Evolutionary conservation across 306 rosid species (phyloP).

Genomic region (Carpinus viminea): DNA sequence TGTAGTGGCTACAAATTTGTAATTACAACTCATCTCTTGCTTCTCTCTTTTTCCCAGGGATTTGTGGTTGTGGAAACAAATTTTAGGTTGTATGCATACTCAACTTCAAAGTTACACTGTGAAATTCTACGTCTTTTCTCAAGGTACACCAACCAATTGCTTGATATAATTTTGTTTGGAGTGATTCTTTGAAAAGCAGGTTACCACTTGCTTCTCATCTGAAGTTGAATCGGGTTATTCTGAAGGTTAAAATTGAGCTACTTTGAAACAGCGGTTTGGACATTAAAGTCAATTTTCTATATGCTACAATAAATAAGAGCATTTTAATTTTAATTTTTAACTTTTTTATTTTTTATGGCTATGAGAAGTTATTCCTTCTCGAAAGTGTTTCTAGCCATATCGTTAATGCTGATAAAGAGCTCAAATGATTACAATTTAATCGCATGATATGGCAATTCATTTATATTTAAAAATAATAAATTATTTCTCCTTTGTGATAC

Average conservation of each 20-base stretch:
- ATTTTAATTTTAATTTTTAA: neutral
- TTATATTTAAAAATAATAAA: neutral
- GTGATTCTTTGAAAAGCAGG: neutral
- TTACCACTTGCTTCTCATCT: neutral
- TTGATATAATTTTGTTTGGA: neutral
- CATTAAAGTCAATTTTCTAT: neutral
- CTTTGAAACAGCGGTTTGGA: neutral
- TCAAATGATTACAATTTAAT: constrained; percentile 7
- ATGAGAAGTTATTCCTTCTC: constrained; percentile 17
- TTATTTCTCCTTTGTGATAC: constrained; percentile 4
- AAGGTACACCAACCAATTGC: constrained; percentile 44
- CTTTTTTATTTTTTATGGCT: constrained; percentile 5
- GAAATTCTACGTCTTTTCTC: constrained; percentile 92
- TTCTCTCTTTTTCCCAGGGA: constrained; percentile 45
- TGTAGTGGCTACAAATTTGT: neutral
- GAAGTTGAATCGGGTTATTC: neutral
- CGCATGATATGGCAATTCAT: neutral
- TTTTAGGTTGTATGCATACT: constrained; percentile 89
- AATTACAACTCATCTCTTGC: neutral
- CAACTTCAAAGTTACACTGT: constrained; percentile 84
- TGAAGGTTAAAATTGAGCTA: neutral
- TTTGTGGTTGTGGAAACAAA: constrained; percentile 94
- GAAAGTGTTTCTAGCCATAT: constrained; percentile 5
- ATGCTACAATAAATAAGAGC: neutral
- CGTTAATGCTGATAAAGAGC: neutral